phyloP scores from a whole-genome alignment of 257 asterid species.

The Fraxinus anomala region DNA sequence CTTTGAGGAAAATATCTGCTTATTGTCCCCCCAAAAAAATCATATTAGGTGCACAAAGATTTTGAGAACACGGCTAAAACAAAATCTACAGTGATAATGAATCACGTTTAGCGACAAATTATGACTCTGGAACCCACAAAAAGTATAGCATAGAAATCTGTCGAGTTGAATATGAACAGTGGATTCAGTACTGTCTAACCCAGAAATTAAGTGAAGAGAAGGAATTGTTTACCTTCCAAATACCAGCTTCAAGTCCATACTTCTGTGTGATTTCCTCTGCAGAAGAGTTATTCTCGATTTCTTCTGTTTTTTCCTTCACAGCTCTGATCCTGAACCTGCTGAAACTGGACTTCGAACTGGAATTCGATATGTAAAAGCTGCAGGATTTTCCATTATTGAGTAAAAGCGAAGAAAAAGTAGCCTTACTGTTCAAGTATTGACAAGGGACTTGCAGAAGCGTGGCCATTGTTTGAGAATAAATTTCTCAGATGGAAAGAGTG shows the following conservation, averaged over 20 bases:
- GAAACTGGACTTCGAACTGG: neutral
- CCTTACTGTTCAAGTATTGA: conserved; percentile 31
- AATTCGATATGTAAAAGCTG: conserved; percentile 22
- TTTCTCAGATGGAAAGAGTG: conserved; percentile 28
- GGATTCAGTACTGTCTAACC: too few species aligned
- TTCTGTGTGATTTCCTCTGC: conserved; percentile 80
- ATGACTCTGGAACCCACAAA: neutral
- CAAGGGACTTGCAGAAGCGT: conserved; percentile 46
- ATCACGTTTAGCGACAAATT: too few species aligned
- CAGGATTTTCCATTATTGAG: conserved; percentile 24
- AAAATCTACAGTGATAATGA: too few species aligned
- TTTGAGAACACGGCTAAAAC: too few species aligned
- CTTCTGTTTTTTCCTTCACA: conserved; percentile 75
- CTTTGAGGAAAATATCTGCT: conserved; percentile 81
- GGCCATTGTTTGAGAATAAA: conserved; percentile 49
- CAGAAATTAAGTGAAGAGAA: too few species aligned
- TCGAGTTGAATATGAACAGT: too few species aligned
- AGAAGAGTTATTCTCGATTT: conserved; percentile 55
- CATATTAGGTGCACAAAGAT: neutral
- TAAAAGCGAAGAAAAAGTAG: conserved; percentile 26
- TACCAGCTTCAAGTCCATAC: conserved; percentile 96
- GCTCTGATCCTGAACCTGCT: conserved; percentile 61
- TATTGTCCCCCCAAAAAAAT: neutral
- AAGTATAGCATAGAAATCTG: neutral
- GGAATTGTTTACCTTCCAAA: conserved; percentile 72